These are phyloP conservation scores for Phyllosticta ampelicida DNA, from an alignment of 2,329 filamentous ascomycete genomes.

Conservation along the genomic window DNA sequence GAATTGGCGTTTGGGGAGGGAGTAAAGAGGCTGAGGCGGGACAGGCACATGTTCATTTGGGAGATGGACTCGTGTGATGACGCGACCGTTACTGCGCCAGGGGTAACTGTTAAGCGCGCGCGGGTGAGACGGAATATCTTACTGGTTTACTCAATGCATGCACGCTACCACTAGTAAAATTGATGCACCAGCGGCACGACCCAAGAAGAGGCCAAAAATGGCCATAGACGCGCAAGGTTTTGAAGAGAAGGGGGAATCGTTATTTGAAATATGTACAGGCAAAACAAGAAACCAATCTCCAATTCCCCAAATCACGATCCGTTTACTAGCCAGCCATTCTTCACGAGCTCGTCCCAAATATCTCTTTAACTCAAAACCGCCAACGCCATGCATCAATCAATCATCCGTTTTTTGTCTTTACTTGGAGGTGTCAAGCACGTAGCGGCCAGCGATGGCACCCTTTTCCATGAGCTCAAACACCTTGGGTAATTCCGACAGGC, in stretches of 20 bases:
- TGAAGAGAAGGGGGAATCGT: neutral
- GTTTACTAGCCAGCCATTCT: neutral
- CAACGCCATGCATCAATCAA: neutral
- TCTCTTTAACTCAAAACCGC: neutral
- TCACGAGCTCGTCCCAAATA: neutral
- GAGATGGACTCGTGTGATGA: neutral
- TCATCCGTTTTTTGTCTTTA: slow-evolving; percentile 14
- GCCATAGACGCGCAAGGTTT: neutral
- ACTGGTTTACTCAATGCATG: too few species aligned
- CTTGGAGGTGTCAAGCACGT: slow-evolving; percentile 58
- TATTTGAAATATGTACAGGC: neutral
- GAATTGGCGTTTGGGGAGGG: too few species aligned
- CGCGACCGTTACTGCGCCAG: neutral
- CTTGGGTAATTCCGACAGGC: slow-evolving; percentile 64
- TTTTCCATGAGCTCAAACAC: slow-evolving; percentile 64
- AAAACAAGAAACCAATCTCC: neutral
- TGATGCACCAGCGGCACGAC: too few species aligned
- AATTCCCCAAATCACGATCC: neutral
- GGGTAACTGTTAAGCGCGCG: neutral
- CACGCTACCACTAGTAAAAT: too few species aligned
- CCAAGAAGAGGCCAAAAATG: too few species aligned
- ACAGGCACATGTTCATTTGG: neutral
- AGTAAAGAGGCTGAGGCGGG: neutral
- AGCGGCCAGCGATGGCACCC: slow-evolving; percentile 64
- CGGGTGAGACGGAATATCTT: neutral